Evolutionary conservation across 108 stramenopile species (phyloP).

Genomic region (Craspedostauros australis): DNA sequence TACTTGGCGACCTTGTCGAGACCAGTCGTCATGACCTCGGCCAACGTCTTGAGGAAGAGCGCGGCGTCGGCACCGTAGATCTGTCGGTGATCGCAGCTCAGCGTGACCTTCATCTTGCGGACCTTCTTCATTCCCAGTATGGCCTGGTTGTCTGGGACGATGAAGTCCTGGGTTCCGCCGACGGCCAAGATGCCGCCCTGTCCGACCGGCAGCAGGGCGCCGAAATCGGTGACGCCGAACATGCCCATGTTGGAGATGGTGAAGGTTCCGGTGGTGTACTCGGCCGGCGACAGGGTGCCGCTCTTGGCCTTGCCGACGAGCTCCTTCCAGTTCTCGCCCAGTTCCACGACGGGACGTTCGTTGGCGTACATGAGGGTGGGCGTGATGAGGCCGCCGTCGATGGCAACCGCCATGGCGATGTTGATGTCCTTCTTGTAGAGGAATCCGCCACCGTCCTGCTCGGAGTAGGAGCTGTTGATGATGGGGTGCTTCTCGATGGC

Average conservation of each 20-base stretch:
- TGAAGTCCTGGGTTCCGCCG: conserved; percentile 78
- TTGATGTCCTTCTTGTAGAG: conserved; percentile 94
- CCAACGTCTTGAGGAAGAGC: conserved; percentile 89
- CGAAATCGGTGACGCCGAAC: conserved; percentile 95
- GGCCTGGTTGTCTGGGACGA: conserved; percentile 65
- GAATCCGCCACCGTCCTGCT: conserved; percentile 59
- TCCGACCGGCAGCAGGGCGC: conserved; percentile 90
- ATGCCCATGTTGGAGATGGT: conserved; percentile 98
- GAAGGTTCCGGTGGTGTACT: conserved; percentile 94
- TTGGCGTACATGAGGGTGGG: conserved; percentile 92
- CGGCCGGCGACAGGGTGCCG: conserved; percentile 82
- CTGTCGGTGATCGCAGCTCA: conserved; percentile 96
- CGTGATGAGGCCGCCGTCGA: conserved; percentile 97
- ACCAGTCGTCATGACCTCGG: conserved; percentile 88
- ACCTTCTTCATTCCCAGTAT: conserved; percentile 87
- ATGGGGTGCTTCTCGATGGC: conserved; percentile 93
- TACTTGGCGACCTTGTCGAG: conserved; percentile 32
- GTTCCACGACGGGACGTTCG: conserved; percentile 79
- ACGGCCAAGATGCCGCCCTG: conserved; percentile 93
- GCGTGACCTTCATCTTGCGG: conserved; percentile 94
- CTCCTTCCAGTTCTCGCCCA: conserved; percentile 93
- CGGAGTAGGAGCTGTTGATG: conserved; percentile 88
- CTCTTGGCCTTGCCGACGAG: conserved; percentile 79
- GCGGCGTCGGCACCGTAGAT: conserved; percentile 97
- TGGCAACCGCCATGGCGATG: conserved; percentile 97